Evolutionary conservation across 1,284 basidiomycete genomes (phyloP).

Genomic region (Apiotrichum domesticum): DNA sequence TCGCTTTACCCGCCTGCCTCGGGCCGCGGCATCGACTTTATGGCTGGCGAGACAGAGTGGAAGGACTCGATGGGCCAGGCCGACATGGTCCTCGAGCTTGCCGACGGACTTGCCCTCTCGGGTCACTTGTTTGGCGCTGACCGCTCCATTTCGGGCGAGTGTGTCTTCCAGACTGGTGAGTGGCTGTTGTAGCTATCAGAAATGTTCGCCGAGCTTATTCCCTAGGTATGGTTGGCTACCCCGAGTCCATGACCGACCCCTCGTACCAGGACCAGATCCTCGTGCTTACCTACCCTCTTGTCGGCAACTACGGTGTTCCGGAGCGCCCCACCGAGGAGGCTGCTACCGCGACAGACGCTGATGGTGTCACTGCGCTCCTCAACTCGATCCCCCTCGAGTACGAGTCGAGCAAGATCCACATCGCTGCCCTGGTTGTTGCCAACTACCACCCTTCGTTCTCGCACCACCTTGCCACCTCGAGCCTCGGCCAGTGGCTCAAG

Average conservation of each 20-base stretch:
- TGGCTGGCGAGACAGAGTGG: conserved; percentile 37
- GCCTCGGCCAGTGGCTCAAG: conserved; percentile 87
- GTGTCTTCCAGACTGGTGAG: conserved; percentile 98
- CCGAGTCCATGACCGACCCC: conserved; percentile 96
- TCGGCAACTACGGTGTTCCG: conserved; percentile 99
- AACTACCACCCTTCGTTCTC: conserved; percentile 93
- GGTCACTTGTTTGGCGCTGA: conserved; percentile 93
- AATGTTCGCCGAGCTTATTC: background rate
- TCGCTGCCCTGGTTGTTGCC: conserved; percentile 85
- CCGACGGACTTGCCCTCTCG: conserved; percentile 79
- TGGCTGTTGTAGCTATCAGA: conserved; percentile 6
- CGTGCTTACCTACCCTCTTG: conserved; percentile 90
- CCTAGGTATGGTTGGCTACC: conserved; percentile 96
- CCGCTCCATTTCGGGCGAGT: conserved; percentile 93
- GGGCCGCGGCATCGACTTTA: conserved; percentile 40
- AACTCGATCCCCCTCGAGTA: conserved; percentile 71
- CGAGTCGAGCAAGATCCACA: conserved; percentile 91
- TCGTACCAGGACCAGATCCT: conserved; percentile 99
- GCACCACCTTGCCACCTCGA: conserved; percentile 87
- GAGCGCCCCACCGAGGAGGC: conserved; percentile 53
- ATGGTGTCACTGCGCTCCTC: conserved; percentile 45
- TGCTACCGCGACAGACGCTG: conserved; percentile 40
- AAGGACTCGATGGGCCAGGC: conserved; percentile 39
- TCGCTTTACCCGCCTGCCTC: conserved; percentile 46
- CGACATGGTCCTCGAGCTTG: conserved; percentile 74